These are phyloP conservation scores for Chlorella sp. DNA, from an alignment of 139 green algal species.

Conservation along the genomic window DNA sequence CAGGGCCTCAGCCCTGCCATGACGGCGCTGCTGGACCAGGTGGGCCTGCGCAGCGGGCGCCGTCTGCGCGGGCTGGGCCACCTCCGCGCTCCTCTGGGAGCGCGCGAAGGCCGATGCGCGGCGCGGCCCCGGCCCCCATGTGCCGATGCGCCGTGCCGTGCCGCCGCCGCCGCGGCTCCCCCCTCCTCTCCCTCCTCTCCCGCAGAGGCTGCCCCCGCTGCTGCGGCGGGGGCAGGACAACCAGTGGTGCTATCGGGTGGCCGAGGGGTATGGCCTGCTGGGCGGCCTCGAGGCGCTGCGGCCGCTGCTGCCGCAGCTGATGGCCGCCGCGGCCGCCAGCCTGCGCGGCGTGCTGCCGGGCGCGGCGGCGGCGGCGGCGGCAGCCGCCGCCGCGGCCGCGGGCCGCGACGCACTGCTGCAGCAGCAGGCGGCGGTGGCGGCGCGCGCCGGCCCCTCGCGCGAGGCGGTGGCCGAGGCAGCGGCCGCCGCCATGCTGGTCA, in stretches of 20 bases:
- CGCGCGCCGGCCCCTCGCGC: slow-evolving; percentile 21
- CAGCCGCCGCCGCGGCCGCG: too few relatives aligned
- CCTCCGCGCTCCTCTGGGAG: not conserved
- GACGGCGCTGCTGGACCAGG: slow-evolving; percentile 39
- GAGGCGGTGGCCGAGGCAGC: not conserved
- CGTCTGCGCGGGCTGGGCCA: not conserved
- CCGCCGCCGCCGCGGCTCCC: not conserved
- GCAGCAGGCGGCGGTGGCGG: slow-evolving; percentile 30
- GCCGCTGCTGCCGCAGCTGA: not conserved
- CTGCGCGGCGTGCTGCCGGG: slow-evolving; percentile 23
- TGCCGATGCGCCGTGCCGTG: not conserved
- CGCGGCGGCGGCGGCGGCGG: too few relatives aligned
- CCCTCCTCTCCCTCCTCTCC: not conserved
- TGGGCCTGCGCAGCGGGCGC: slow-evolving; percentile 17
- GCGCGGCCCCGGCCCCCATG: too few relatives aligned
- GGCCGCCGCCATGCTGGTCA: not conserved
- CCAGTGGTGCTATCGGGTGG: slow-evolving; percentile 48
- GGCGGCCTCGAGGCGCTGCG: slow-evolving; percentile 9
- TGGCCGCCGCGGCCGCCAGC: not conserved
- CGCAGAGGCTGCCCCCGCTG: slow-evolving; percentile 48
- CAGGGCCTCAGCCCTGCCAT: too few relatives aligned
- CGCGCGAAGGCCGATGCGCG: too few relatives aligned
- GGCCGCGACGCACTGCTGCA: too few relatives aligned
- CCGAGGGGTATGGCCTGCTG: slow-evolving; percentile 69
- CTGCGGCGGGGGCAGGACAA: slow-evolving; percentile 60